Base-by-base conservation (phyloP, 2,329 filamentous ascomycete species). In the Ascochyta rabiei region DNA sequence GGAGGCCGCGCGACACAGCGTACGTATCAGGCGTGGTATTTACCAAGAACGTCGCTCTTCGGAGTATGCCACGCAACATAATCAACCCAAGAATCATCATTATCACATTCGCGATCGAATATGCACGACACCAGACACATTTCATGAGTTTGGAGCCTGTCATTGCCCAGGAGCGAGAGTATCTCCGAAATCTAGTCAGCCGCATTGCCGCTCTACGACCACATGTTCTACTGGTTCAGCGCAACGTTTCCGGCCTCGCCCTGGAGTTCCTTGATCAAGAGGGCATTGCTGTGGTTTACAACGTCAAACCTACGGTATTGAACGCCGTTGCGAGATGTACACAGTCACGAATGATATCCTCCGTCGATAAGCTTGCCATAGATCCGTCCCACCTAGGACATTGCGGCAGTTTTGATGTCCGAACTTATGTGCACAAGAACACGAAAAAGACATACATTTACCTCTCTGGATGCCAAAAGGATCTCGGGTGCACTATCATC, bases 101-200 rank as follows among this genome's bases (percentile, higher is more conserved):
- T 60, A 88, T 99, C 53, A 93, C 92, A 0, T 99, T 99, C 69
- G 88, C 95, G 0, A 91, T 99, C 53, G 95, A 99, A 72, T 99
- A 99, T 74, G 91, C 96, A 54, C 86, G 95, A 34, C 92, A 97
- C 64, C 88, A 93, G 69, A 85, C 91, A 60, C 93, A 98, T 72
- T 98, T 99, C 73, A 97, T 99, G 93, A 99, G 95, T 67, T 79
- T 99, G 44, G 92, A 98, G 66, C 93, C 93, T 34, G 92, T 99
- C 51, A 96, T 99, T 65, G 90, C 93, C 50, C 95, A 99, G 74
- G 96, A 99, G 76, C 89, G 90, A 62, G 95, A 99, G 70, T 99
- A 95, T 63, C 80, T 99, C 23, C 86, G 89, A 63, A 95, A 96
- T 68, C 85, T 99, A 52, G 92, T 99, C 24, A 93, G 91, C 69